phyloP scores from a whole-genome alignment of 2,329 filamentous ascomycete species.

The Pseudogymnoascus pannorum region DNA sequence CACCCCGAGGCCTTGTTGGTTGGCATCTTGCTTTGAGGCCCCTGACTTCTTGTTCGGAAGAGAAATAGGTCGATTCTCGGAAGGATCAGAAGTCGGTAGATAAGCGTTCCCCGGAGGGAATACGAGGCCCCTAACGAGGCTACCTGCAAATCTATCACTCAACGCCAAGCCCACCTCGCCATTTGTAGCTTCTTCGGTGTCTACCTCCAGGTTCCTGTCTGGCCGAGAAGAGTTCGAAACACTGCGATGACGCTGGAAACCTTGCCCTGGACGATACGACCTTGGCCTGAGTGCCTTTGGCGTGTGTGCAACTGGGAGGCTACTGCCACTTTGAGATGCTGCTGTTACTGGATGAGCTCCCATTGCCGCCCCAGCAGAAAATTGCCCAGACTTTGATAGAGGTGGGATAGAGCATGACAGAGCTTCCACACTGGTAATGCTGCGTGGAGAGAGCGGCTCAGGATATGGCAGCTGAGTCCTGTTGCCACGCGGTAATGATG shows the following conservation, averaged over 20 bases:
- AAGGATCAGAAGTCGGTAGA: slow-evolving; percentile 57
- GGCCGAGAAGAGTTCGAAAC: slow-evolving; percentile 62
- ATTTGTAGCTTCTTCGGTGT: not conserved
- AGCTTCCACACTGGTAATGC: slow-evolving; percentile 52
- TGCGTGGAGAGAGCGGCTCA: slow-evolving; percentile 44
- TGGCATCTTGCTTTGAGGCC: slow-evolving; percentile 43
- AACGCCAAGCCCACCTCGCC: not conserved
- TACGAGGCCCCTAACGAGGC: slow-evolving; percentile 78
- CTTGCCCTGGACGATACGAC: slow-evolving; percentile 45
- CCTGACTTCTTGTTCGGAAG: slow-evolving; percentile 35
- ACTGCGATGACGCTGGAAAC: slow-evolving; percentile 79
- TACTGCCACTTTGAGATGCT: slow-evolving; percentile 39
- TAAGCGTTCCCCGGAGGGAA: slow-evolving; percentile 77
- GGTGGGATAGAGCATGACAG: slow-evolving; percentile 57
- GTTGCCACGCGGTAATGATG: not conserved
- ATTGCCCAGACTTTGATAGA: slow-evolving; percentile 39
- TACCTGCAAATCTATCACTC: slow-evolving; percentile 54
- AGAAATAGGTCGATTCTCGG: slow-evolving; percentile 47
- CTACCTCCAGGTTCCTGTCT: slow-evolving; percentile 29
- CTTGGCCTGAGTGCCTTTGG: slow-evolving; percentile 52
- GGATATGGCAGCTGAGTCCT: not conserved
- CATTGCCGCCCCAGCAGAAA: slow-evolving; percentile 36
- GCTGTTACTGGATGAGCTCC: slow-evolving; percentile 51
- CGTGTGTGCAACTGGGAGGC: slow-evolving; percentile 49
- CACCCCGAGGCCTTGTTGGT: slow-evolving; percentile 67